Percentiles rank a stretch among this genome's conserved stretches.
Conservation (phyloP, 2,329 filamentous ascomycete species). For the Penicillium sp. region DNA sequence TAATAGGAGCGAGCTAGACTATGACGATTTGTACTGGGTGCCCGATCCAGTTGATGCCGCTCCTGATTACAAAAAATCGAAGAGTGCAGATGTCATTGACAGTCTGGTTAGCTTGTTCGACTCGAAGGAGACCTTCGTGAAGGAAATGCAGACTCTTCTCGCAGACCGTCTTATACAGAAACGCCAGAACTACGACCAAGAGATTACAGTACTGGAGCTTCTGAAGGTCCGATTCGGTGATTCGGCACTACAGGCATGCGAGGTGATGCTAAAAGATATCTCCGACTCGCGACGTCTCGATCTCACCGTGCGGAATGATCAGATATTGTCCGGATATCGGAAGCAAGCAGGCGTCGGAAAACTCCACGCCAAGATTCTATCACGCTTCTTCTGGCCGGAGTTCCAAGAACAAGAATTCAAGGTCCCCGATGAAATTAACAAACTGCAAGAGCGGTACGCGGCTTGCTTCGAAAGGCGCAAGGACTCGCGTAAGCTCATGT, state of each 20-base stretch:
- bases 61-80: constrained; percentile 85
- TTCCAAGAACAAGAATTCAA: constrained; percentile 57
- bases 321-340: background rate
- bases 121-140: constrained; percentile 86
- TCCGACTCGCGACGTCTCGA: constrained; percentile 78
- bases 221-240: constrained; percentile 89
- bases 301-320: constrained; percentile 58
- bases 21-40: constrained; percentile 89
- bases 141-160: constrained; percentile 87
- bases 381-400: constrained; percentile 88
- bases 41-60: constrained; percentile 92
- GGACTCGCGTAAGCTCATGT: constrained; percentile 78
- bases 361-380: constrained; percentile 81
- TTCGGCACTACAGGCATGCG: constrained; percentile 79
- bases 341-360: constrained; percentile 35
- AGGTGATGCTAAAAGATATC: constrained; percentile 96
- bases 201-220: constrained; percentile 77
- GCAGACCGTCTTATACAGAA: constrained; percentile 71
- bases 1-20: constrained; percentile 70
- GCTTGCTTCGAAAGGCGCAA: constrained; percentile 76
- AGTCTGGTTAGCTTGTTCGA: constrained; percentile 87
- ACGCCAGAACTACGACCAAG: constrained; percentile 71
- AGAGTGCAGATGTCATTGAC: constrained; percentile 85
- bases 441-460: constrained; percentile 69
- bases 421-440: constrained; percentile 45